phyloP scores from a whole-genome alignment of 345 rosid genomes.

The Xanthoceras sorbifolium region DNA sequence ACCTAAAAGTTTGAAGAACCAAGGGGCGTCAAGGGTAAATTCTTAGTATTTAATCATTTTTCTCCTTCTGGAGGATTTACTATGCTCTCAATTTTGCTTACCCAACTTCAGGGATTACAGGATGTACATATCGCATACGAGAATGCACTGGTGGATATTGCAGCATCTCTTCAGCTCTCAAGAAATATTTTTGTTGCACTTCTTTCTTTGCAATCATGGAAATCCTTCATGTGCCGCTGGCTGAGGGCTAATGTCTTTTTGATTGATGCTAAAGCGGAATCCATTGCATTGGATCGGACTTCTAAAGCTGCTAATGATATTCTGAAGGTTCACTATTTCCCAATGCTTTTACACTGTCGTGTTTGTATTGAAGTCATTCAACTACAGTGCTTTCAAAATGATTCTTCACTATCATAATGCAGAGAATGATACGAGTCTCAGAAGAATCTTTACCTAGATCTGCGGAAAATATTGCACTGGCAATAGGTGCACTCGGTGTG shows the following conservation, averaged over 20 bases:
- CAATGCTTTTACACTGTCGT: conserved; percentile 12
- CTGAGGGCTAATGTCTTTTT: conserved; percentile 56
- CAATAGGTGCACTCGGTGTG: conserved; percentile 77
- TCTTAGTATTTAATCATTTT: conserved; percentile 7
- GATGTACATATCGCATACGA: conserved; percentile 62
- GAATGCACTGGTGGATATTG: conserved; percentile 63
- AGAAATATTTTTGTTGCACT: conserved; percentile 78
- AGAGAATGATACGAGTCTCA: conserved; percentile 64
- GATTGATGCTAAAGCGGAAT: conserved; percentile 45
- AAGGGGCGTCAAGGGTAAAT: conserved; percentile 53
- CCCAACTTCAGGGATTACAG: conserved; percentile 43
- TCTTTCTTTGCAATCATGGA: conserved; percentile 89
- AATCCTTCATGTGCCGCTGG: conserved; percentile 84
- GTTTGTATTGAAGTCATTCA: background rate
- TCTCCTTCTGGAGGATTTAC: conserved; percentile 19
- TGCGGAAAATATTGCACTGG: conserved; percentile 83
- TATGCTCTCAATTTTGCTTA: conserved; percentile 25
- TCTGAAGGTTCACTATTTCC: conserved; percentile 60
- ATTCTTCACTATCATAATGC: conserved; percentile 24
- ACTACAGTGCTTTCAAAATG: background rate
- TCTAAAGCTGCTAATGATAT: conserved; percentile 81
- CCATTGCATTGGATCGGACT: conserved; percentile 51
- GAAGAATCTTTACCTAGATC: conserved; percentile 83
- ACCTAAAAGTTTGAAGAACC: conserved; percentile 49
- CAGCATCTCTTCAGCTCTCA: conserved; percentile 76